Conservation (phyloP, 2,329 filamentous ascomycete genomes). For the Colletotrichum liaoningense region DNA sequence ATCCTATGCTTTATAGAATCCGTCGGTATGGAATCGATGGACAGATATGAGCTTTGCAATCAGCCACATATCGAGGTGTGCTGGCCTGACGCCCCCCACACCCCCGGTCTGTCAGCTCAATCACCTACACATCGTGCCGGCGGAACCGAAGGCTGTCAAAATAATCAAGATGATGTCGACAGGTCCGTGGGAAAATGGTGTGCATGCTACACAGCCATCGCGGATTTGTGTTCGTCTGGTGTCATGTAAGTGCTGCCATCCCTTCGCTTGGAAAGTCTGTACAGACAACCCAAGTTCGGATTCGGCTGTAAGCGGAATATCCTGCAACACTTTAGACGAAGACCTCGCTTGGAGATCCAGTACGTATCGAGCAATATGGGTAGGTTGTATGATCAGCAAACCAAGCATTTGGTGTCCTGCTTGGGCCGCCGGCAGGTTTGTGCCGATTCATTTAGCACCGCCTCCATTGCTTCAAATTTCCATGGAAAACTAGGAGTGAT, state of each 20-base stretch:
- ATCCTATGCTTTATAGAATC: constrained; percentile 9
- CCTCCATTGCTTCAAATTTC: constrained; percentile 5
- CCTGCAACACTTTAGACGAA: constrained; percentile 6
- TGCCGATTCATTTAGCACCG: constrained; percentile 13
- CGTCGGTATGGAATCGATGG: neutral
- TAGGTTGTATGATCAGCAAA: neutral
- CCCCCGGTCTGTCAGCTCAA: neutral
- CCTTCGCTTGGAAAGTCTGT: neutral
- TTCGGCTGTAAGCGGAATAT: neutral
- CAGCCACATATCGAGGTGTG: neutral
- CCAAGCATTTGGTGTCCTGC: neutral
- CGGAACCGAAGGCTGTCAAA: neutral
- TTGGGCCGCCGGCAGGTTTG: neutral
- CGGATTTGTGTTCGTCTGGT: constrained; percentile 26
- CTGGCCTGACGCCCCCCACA: neutral
- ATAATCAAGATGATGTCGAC: neutral
- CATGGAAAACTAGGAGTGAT: neutral
- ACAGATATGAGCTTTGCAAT: accelerated
- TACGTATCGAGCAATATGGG: neutral
- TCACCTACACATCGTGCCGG: neutral
- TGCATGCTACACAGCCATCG: neutral
- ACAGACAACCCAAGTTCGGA: neutral
- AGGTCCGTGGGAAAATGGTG: constrained; percentile 3
- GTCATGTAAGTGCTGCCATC: constrained; percentile 24
- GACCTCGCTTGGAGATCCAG: neutral